These are phyloP conservation scores for Pyricularia grisea DNA, from an alignment of 2,329 filamentous ascomycete genomes.

Conservation along the genomic window DNA sequence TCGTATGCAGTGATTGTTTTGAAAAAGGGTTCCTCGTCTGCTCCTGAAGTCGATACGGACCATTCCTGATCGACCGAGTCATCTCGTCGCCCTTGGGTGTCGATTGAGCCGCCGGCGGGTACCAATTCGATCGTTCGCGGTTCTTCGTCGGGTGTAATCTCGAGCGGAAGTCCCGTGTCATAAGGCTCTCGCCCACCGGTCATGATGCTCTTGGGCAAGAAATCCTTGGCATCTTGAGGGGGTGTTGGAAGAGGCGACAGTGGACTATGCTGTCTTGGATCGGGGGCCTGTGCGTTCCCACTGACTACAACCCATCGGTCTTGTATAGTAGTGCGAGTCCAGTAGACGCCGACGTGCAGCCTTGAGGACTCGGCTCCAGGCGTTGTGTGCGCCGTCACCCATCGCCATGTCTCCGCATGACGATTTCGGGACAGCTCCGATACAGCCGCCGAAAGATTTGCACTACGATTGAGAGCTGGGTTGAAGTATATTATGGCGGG, in stretches of 20 bases:
- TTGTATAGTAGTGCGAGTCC: slow-evolving; percentile 11
- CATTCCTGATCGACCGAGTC: neutral
- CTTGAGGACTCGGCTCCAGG: neutral
- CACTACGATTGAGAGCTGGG: slow-evolving; percentile 14
- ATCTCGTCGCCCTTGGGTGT: neutral
- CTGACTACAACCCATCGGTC: slow-evolving; percentile 9
- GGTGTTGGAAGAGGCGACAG: neutral
- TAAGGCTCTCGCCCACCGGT: neutral
- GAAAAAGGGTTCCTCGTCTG: slow-evolving; percentile 23
- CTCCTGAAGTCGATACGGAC: neutral
- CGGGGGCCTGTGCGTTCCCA: slow-evolving; percentile 6
- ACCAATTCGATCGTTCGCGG: neutral
- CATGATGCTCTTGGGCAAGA: neutral
- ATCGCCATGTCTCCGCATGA: slow-evolving; percentile 15
- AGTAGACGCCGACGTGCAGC: slow-evolving; percentile 6
- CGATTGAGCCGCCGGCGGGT: neutral
- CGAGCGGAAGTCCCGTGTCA: neutral
- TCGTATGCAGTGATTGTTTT: slow-evolving; percentile 28
- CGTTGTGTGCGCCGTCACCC: slow-evolving; percentile 7
- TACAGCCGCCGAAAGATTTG: slow-evolving; percentile 10
- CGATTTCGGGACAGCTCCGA: slow-evolving; percentile 5
- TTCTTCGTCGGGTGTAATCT: neutral
- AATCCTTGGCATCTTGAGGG: neutral
- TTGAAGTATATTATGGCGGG: slow-evolving; percentile 16
- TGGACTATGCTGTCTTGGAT: neutral